Base-by-base conservation (phyloP, 2,329 filamentous ascomycete species). In the Colletotrichum phormii region DNA sequence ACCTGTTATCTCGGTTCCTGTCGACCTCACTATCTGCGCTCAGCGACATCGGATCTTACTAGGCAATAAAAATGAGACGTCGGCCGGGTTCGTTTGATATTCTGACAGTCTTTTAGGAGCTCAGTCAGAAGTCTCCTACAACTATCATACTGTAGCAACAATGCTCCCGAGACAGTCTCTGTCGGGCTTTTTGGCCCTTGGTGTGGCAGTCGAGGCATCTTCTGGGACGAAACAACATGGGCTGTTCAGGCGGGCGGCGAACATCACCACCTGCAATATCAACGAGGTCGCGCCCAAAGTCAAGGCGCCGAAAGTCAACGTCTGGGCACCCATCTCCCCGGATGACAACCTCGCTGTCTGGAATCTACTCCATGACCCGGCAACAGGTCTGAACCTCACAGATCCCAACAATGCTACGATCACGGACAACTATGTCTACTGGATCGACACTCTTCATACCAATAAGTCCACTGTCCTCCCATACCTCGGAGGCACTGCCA, bases 381-480 rank as follows among this genome's bases (percentile, higher is more conserved):
- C 77, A 0, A 78, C 79, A 13, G 84, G 83, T 1, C 77, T 88
- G 58, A 88, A 88, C 75, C 77, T 88, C 68, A 88, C 85, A 0
- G 59, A 79, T 8, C 82, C 83, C 0, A 77, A 74, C 3, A 75
- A 79, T 9, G 83, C 84, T 7, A 78, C 75, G 5, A 74, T 82
- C 7, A 84, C 81, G 2, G 84, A 88, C 75, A 88, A 87, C 76
- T 83, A 83, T 63, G 80, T 88, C 51, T 83, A 80, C 73, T 84
- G 81, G 76, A 81, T 88, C 24, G 86, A 88, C 74, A 83, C 84
- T 0, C 78, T 89, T 2, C 84, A 81, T 37, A 79, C 84, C 8
- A 89, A 89, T 78, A 89, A 89, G 75, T 82, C 83, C 0, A 80
- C 81, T 57, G 85, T 82, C 1, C 75, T 88, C 8, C 79, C 82